These are phyloP conservation scores for Coniochaeta sp. DNA, from an alignment of 2,329 filamentous ascomycete genomes.

Conservation along the genomic window DNA sequence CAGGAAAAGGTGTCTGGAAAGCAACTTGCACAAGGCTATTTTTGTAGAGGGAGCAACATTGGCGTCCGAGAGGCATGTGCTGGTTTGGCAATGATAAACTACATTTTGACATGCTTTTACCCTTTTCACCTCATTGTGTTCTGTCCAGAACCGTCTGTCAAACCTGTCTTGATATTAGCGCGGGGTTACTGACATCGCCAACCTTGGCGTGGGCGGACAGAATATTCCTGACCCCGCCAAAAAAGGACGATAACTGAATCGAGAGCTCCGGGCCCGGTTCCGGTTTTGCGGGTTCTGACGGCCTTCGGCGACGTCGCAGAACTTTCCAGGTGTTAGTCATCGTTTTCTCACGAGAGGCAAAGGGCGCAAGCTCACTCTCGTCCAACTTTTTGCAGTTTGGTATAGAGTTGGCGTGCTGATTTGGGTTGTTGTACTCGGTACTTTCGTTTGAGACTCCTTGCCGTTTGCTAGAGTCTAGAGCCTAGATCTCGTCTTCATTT, in stretches of 20 bases:
- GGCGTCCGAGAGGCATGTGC: not conserved
- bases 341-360: not conserved
- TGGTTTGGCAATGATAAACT: not conserved
- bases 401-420: not conserved
- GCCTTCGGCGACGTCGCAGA: not conserved
- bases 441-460: not conserved
- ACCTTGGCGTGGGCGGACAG: not conserved
- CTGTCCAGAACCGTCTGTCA: too few species aligned
- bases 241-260: not conserved
- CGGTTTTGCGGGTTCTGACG: not conserved
- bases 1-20: not conserved
- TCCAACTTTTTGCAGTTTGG: not conserved
- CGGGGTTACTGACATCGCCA: not conserved
- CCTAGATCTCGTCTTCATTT: too few species aligned
- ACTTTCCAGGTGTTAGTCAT: slow-evolving; percentile 3
- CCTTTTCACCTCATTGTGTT: too few species aligned
- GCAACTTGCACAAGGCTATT: not conserved
- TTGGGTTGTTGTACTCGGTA: not conserved
- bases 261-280: not conserved
- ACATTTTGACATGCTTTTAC: too few species aligned
- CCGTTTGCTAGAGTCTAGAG: not conserved
- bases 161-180: not conserved
- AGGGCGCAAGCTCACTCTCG: not conserved
- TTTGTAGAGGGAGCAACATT: not conserved
- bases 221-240: not conserved